Evolutionary conservation across 2,329 filamentous ascomycete species (phyloP).

Genomic region (Penicillium paneum): DNA sequence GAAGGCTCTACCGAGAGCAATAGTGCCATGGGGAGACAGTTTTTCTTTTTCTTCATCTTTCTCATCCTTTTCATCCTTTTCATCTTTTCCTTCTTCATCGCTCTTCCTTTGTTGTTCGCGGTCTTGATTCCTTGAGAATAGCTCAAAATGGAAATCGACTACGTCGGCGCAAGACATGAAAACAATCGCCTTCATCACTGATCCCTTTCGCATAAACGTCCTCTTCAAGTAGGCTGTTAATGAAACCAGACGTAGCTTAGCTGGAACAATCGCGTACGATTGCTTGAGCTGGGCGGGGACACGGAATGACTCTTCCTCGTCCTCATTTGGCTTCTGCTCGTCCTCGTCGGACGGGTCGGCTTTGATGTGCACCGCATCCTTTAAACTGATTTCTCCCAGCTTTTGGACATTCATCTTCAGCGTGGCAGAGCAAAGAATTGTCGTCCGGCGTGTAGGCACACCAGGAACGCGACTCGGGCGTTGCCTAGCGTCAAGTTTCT

Average conservation of each 20-base stretch:
- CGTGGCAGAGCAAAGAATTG: constrained; percentile 90
- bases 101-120: constrained; percentile 23
- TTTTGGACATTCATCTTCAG: constrained; percentile 97
- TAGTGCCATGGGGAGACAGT: constrained; percentile 41
- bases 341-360: constrained; percentile 59
- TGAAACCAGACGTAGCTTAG: constrained; percentile 87
- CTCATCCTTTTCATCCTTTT: constrained; percentile 22
- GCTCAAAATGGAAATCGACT: constrained; percentile 92
- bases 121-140: constrained; percentile 57
- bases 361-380: constrained; percentile 84
- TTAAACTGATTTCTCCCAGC: constrained; percentile 89
- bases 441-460: constrained; percentile 71
- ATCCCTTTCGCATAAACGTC: constrained; percentile 81
- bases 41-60: constrained; percentile 26
- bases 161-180: constrained; percentile 97
- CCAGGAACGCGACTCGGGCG: constrained; percentile 61
- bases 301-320: constrained; percentile 62
- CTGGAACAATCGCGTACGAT: constrained; percentile 79
- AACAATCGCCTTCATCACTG: constrained; percentile 93
- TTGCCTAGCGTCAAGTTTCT: constrained; percentile 67
- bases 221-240: constrained; percentile 80
- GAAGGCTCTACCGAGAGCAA: constrained; percentile 63
- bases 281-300: constrained; percentile 94
- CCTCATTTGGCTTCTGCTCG: constrained; percentile 46
- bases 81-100: constrained; percentile 20